These are phyloP conservation scores for Monosporozyma servazzii DNA, from an alignment of 805 yeast genomes.

Conservation along the genomic window DNA sequence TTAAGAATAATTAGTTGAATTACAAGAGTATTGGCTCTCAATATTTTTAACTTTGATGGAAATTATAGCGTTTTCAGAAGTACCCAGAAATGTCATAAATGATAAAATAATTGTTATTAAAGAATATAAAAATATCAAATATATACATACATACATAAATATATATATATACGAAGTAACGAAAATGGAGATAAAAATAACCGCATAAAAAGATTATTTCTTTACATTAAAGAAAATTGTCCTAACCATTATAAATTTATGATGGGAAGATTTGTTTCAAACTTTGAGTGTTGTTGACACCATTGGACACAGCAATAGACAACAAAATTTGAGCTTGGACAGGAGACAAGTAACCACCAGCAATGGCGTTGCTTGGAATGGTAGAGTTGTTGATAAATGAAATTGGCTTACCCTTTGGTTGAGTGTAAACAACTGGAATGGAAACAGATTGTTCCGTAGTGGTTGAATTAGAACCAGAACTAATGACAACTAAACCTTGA, in stretches of 20 bases:
- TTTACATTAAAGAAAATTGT: too few species aligned
- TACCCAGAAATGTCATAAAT: too few species aligned
- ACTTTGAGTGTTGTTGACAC: constrained; percentile 10
- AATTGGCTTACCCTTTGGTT: constrained; percentile 6
- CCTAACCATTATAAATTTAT: background rate
- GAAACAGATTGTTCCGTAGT: constrained; percentile 1
- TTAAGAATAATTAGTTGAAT: too few species aligned
- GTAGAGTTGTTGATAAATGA: constrained; percentile 11
- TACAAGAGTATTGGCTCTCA: too few species aligned
- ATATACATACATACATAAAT: background rate
- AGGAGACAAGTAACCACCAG: constrained; percentile 28
- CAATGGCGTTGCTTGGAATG: constrained; percentile 19
- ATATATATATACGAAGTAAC: too few species aligned
- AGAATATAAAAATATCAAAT: background rate
- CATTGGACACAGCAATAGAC: constrained; percentile 23
- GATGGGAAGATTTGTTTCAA: constrained; percentile 10
- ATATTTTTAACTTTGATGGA: too few species aligned
- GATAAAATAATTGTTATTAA: too few species aligned
- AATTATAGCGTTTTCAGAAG: too few species aligned
- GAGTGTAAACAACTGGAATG: constrained; percentile 4
- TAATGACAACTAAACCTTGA: constrained; percentile 21
- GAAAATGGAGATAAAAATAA: background rate
- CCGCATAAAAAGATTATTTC: background rate
- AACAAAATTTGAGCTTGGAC: constrained; percentile 26
- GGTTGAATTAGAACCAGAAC: constrained; percentile 13